Conservation (phyloP, 306 rosid species). For the Dicorynia guianensis region DNA sequence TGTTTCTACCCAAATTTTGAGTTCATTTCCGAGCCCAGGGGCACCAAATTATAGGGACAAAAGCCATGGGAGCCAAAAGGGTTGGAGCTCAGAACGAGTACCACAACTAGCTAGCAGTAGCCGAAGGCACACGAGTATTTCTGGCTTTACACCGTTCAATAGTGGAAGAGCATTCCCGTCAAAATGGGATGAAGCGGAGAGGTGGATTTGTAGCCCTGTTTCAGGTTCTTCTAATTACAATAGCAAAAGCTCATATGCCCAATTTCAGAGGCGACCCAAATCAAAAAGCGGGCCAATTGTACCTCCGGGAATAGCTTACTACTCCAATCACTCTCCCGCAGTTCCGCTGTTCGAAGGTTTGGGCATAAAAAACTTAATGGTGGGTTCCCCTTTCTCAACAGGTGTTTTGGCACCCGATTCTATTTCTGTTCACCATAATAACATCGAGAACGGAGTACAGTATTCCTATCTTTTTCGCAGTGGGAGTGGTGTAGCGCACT, state of each 20-base stretch:
- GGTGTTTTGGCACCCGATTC: constrained; percentile 79
- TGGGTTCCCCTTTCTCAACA: constrained; percentile 70
- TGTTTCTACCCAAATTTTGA: constrained; percentile 57
- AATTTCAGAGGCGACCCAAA: constrained; percentile 65
- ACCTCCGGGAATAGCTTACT: constrained; percentile 55
- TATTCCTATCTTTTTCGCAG: constrained; percentile 29
- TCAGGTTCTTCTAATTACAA: constrained; percentile 33
- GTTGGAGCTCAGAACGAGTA: constrained; percentile 84
- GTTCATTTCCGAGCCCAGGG: constrained; percentile 63
- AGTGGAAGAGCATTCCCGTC: constrained; percentile 86
- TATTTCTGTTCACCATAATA: constrained; percentile 53
- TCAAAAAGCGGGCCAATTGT: constrained; percentile 92
- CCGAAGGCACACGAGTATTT: constrained; percentile 46
- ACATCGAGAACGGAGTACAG: constrained; percentile 47
- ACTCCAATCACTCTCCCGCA: constrained; percentile 58
- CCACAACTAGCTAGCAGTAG: constrained; percentile 45
- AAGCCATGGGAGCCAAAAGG: constrained; percentile 60
- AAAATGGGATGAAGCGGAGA: constrained; percentile 97
- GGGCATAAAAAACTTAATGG: constrained; percentile 50
- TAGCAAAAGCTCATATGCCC: constrained; percentile 46
- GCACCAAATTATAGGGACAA: constrained; percentile 54
- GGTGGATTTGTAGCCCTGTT: constrained; percentile 95
- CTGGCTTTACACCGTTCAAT: constrained; percentile 62
- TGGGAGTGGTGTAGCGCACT: constrained; percentile 18
- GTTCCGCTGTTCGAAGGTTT: constrained; percentile 54